Evolutionary conservation across 495 filamentous ascomycete species (phyloP), one percentile per base, ranked within the genome.

Genomic region (Daldinia concentrica): DNA sequence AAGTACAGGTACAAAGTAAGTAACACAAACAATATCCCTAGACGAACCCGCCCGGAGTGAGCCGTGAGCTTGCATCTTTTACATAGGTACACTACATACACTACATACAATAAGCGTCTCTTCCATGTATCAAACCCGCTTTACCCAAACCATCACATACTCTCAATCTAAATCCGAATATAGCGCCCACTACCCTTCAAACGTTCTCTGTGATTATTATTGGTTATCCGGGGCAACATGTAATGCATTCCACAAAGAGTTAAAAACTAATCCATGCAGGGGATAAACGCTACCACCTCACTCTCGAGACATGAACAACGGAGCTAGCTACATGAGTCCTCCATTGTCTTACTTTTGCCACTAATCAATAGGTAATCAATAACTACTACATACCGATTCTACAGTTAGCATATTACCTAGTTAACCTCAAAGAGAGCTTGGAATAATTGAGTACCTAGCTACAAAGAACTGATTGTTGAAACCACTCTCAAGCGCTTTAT

Each of bases 211-310:
- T 15, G 0, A 14, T 39, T 17, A 54, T 29, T 2, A 54, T 24
- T 54, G 60, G 37, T 22, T 24, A 6, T 24, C 14, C 29, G 14
- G 30, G 27, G 24, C 14, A 29, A 12, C 15, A 50, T 58, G 29
- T 41, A 52, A 19, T 32, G 22, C 55, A 36, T 58, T 29, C 63
- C 55, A 30, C 32, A 66, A 66, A 29, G 55, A 66, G 63, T 39
- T 59, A 58, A 37, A 43, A 34, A 9, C 32, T 14, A 54, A 51
- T 1, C 29, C 29, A 51, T 59, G 63, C 63, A 66, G 63, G 63
- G 63, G 41, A 66, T 30, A 48, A 48, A 6, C 29, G 36, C 17
- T 45, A 17, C 39, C 8, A 11, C 27, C 58, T 59, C 34, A 2
- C 22, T 39, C 39, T 58, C 34, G 26, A 43, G n/a, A 43, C 50